These are phyloP conservation scores for Viola odorata DNA, from an alignment of 345 rosid genomes.

Conservation along the genomic window DNA sequence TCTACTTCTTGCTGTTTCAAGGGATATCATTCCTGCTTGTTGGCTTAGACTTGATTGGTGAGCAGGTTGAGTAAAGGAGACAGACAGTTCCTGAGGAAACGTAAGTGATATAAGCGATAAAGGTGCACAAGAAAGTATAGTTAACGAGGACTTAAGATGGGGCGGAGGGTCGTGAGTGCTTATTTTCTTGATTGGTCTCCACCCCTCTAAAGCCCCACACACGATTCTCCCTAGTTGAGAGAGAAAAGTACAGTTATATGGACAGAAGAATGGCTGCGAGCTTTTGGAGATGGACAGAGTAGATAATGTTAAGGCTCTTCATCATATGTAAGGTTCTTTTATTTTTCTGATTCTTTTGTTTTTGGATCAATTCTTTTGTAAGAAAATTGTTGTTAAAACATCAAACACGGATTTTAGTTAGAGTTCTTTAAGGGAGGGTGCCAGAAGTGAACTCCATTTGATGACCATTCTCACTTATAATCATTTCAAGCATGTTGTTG, in stretches of 20 bases:
- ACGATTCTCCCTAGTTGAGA: conserved; percentile 7
- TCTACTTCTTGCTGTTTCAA: conserved; percentile 95
- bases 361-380: conserved; percentile 42
- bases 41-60: conserved; percentile 93
- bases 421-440: conserved; percentile 18
- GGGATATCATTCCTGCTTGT: conserved; percentile 89
- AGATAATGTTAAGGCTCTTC: conserved; percentile 13
- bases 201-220: conserved; percentile 8
- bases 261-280: conserved; percentile 15
- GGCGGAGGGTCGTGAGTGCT: conserved; percentile 14
- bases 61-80: conserved; percentile 61
- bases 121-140: too few species aligned
- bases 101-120: neutral
- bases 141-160: neutral
- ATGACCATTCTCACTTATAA: too few species aligned
- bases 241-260: conserved; percentile 4
- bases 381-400: conserved; percentile 27
- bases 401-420: conserved; percentile 26
- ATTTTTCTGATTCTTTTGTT: conserved; percentile 40
- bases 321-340: conserved; percentile 13
- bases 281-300: conserved; percentile 8
- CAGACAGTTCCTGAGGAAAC: neutral
- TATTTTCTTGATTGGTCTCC: conserved; percentile 14
- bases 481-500: too few species aligned
- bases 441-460: neutral